Evolutionary conservation across 2,329 filamentous ascomycete genomes (phyloP).

Genomic region (Sclerotinia sclerotiorum): DNA sequence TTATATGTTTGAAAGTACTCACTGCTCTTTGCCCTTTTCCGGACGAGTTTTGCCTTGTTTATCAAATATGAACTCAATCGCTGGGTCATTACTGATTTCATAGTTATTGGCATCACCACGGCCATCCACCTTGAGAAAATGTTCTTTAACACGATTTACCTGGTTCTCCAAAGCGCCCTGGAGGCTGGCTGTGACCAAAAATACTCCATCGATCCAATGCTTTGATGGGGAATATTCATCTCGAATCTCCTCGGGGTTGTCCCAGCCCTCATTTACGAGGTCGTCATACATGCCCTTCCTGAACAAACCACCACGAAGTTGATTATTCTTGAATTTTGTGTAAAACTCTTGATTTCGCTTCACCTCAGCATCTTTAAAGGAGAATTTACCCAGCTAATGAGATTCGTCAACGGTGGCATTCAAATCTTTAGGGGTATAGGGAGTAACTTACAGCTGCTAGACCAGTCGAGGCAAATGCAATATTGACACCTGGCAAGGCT

Average conservation of each 20-base stretch:
- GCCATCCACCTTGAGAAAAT: conserved; percentile 1
- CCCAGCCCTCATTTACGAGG: conserved; percentile 8
- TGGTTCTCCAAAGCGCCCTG: neutral
- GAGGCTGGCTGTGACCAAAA: conserved; percentile 1
- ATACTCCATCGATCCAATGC: conserved; percentile 8
- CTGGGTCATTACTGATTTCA: neutral
- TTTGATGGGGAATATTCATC: neutral
- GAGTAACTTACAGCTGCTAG: conserved; percentile 6
- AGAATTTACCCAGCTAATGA: conserved; percentile 1
- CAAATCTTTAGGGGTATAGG: neutral
- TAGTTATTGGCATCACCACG: conserved; percentile 8
- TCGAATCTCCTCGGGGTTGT: conserved; percentile 12
- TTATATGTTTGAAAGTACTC: neutral
- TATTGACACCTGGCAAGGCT: conserved; percentile 10
- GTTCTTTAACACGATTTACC: neutral
- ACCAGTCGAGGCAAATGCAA: neutral
- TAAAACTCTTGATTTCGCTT: neutral
- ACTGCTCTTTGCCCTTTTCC: conserved; percentile 17
- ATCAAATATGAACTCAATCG: neutral
- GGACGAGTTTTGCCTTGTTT: neutral
- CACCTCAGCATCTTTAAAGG: neutral
- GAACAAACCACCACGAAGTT: conserved; percentile 10
- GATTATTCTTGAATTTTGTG: neutral
- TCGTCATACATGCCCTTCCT: conserved; percentile 12
- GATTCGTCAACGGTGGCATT: neutral